Evolutionary conservation across 495 filamentous ascomycete genomes (phyloP), one percentile per base, ranked within the genome.

Genomic region (Thozetella sp.): DNA sequence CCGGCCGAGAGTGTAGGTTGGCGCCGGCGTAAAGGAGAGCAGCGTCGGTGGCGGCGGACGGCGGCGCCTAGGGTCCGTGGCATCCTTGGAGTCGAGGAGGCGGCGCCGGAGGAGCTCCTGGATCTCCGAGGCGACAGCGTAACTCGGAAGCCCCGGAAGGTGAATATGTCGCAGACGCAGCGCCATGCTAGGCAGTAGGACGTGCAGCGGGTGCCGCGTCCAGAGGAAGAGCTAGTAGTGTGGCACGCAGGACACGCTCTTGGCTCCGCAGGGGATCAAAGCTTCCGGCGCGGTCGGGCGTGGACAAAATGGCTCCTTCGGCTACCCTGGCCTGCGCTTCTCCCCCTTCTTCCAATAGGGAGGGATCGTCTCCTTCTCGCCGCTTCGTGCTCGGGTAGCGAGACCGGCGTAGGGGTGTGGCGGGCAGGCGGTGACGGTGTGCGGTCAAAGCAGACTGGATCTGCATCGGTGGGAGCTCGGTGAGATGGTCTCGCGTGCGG

Each of bases 1-100:
- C 9, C 95, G 89, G 59, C 95, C 95, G 63, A 89, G 88, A 25
- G 95, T 98, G 76, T 93, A 99, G 57, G 93, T 90, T 9, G 93
- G 91, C 60, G 86, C 74, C 43, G 93, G 92, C 56, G 90, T 86
- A 78, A 95, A 93, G 60, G 92, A 93, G 56, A 98, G 78, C 57
- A 97, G 77, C 46, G 86, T 88, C 25, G 95, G 92, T 9, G 81
- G 73, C 15, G 85, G 83, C 3, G 76, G 72, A n/a, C 55, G 69
- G 62, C 58, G 62, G 56, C 24, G 63, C 63, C 22, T 63, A 27
- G n/a, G 63, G 48, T 27, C 51, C 52, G 54, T 53, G 43, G 57
- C 50, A 52, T 72, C 72, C 57, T 74, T 74, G 56, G 61, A 66
- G 63, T 67, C 63, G 53, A 74, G 72, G 50, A 61, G 68, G 10